Percentiles rank a stretch among this genome's conserved stretches.
These are phyloP conservation scores for Populus nigra DNA, from an alignment of 345 rosid genomes.

Conservation along the genomic window DNA sequence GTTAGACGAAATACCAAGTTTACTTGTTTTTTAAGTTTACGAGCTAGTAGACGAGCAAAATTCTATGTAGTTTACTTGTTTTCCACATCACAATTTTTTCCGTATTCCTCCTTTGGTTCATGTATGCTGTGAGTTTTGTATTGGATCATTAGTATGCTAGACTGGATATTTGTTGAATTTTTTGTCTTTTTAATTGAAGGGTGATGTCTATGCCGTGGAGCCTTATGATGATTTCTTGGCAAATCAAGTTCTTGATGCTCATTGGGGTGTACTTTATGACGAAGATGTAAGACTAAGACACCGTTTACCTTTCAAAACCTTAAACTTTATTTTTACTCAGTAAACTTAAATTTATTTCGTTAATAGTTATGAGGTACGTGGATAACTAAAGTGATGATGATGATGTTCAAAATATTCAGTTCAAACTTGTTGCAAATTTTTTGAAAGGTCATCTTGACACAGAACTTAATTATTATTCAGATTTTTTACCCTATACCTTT, in stretches of 20 bases:
- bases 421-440: not conserved
- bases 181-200: conserved; percentile 37
- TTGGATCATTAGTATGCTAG: not conserved
- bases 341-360: not conserved
- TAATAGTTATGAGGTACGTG: not conserved
- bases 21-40: not conserved
- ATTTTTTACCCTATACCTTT: not conserved
- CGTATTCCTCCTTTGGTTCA: conserved; percentile 2
- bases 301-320: not conserved
- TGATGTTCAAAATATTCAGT: not conserved
- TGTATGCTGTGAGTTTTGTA: conserved; percentile 4
- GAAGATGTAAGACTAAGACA: conserved; percentile 63
- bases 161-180: conserved; percentile 1
- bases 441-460: not conserved
- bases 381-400: not conserved
- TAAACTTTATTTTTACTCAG: not conserved
- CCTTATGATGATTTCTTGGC: conserved; percentile 39
- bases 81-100: not conserved
- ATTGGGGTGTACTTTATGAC: conserved; percentile 82
- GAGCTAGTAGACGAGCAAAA: not conserved
- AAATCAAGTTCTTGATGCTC: conserved; percentile 80
- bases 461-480: not conserved
- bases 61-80: not conserved
- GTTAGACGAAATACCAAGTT: not conserved
- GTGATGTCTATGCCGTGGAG: conserved; percentile 95